Evolutionary conservation across 108 stramenopile genomes (phyloP).

Genomic region (Phaeodactylum tricornutum): DNA sequence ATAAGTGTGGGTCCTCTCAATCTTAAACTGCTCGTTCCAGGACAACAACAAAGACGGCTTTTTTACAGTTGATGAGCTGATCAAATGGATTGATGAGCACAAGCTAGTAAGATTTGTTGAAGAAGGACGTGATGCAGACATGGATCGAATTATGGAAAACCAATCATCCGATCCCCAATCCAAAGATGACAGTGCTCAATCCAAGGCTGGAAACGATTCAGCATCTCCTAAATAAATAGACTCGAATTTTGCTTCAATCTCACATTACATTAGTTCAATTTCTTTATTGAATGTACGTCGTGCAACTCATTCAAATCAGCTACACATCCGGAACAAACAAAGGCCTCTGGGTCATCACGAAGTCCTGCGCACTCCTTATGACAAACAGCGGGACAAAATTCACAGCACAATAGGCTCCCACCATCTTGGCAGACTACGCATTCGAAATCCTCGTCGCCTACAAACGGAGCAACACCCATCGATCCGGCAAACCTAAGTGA

Average conservation of each 20-base stretch:
- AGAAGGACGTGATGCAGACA: slow-evolving; percentile 73
- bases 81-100: slow-evolving; percentile 71
- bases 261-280: no score
- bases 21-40: slow-evolving; percentile 23
- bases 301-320: slow-evolving; percentile 8
- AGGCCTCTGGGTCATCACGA: slow-evolving; percentile 1
- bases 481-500: slow-evolving; percentile 1
- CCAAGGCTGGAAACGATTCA: not conserved
- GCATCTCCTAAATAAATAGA: not conserved
- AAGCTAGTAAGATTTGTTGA: slow-evolving; percentile 74
- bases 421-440: slow-evolving; percentile 14
- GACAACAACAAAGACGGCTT: slow-evolving; percentile 68
- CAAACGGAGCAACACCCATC: not conserved
- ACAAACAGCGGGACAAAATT: slow-evolving; percentile 13
- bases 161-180: slow-evolving; percentile 21
- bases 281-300: no score
- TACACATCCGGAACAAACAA: slow-evolving; percentile 7
- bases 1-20: not conserved
- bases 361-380: slow-evolving; percentile 12
- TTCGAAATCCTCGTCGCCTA: not conserved
- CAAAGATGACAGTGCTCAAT: slow-evolving; percentile 21
- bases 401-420: slow-evolving; percentile 18
- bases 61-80: slow-evolving; percentile 68
- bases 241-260: not conserved
- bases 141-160: slow-evolving; percentile 64